Percentiles rank a stretch among this genome's conserved stretches.
Evolutionary conservation across 2,329 filamentous ascomycete genomes (phyloP).

Genomic region (Colletotrichum sp.): DNA sequence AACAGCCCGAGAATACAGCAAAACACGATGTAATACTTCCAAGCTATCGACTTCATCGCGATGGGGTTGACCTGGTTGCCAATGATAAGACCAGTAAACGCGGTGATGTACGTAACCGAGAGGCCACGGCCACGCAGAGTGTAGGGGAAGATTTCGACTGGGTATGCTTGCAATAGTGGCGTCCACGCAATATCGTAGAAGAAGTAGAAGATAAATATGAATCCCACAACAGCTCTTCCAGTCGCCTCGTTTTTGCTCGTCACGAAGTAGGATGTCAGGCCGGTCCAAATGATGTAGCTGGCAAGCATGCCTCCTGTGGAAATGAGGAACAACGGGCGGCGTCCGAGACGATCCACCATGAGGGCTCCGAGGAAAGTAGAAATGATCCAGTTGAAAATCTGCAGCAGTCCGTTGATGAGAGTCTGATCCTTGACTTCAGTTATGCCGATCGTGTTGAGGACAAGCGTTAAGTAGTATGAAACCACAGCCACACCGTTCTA

Average conservation of each 20-base stretch:
- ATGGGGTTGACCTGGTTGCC: slow-evolving; percentile 47
- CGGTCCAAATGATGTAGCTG: slow-evolving; percentile 30
- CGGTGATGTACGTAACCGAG: slow-evolving; percentile 14
- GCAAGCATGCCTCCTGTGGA: slow-evolving; percentile 32
- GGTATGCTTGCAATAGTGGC: slow-evolving; percentile 19
- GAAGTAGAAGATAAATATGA: slow-evolving; percentile 22
- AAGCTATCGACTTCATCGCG: slow-evolving; percentile 37
- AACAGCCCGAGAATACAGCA: slow-evolving; percentile 21
- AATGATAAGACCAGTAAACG: slow-evolving; percentile 30
- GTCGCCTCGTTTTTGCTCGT: slow-evolving; percentile 5
- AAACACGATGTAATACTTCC: slow-evolving; percentile 26
- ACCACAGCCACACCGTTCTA: slow-evolving; percentile 36
- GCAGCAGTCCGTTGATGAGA: slow-evolving; percentile 40
- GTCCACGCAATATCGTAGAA: slow-evolving; percentile 22
- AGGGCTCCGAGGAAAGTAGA: slow-evolving; percentile 36
- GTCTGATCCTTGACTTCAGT: slow-evolving; percentile 39
- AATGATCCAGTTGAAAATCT: slow-evolving; percentile 16
- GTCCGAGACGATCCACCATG: slow-evolving; percentile 42
- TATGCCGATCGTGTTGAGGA: slow-evolving; percentile 36
- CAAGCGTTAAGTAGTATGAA: slow-evolving; percentile 40
- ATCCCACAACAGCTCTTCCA: slow-evolving; percentile 23
- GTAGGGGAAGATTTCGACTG: slow-evolving; percentile 24
- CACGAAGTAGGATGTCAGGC: slow-evolving; percentile 4
- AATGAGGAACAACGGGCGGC: slow-evolving; percentile 49
- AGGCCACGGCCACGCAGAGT: slow-evolving; percentile 22